Conservation (phyloP, 768 basidiomycete genomes). For the Phlebiopsis gigantea region DNA sequence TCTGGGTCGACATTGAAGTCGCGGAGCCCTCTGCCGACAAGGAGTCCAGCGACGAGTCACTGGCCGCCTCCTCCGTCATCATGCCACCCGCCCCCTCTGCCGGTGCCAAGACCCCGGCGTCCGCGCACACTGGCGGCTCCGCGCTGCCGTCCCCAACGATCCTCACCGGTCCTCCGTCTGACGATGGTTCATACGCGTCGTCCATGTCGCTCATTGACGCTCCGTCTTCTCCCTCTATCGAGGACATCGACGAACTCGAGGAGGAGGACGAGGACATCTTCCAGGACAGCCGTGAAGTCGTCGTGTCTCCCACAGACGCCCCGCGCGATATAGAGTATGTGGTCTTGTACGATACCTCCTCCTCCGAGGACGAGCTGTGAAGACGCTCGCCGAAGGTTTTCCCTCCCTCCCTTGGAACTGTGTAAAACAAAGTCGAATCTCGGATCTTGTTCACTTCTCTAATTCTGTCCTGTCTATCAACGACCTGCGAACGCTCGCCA, state of each 20-base stretch:
- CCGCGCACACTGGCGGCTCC: conserved; percentile 9
- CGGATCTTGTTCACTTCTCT: background rate
- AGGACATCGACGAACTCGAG: conserved; percentile 17
- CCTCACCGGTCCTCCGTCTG: conserved; percentile 24
- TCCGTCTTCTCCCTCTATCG: conserved; percentile 43
- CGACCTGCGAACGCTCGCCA: background rate
- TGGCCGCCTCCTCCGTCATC: conserved; percentile 66
- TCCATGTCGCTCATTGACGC: conserved; percentile 58
- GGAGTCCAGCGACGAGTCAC: conserved; percentile 38
- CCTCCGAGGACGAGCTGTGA: conserved; percentile 39
- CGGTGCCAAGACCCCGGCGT: conserved; percentile 11
- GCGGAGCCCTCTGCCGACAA: conserved; percentile 33
- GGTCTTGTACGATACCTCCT: conserved; percentile 63
- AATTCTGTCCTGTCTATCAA: background rate
- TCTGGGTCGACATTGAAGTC: conserved; percentile 81
- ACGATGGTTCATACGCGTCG: conserved; percentile 34
- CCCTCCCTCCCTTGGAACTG: background rate
- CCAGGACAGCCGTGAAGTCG: conserved; percentile 49
- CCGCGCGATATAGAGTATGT: conserved; percentile 54
- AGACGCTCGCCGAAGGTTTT: background rate
- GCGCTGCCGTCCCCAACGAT: conserved; percentile 16
- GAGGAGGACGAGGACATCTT: conserved; percentile 45
- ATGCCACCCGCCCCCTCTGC: conserved; percentile 46
- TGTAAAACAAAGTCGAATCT: background rate
- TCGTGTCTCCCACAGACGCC: conserved; percentile 18